These are phyloP conservation scores for Tylopilus sp. DNA, from an alignment of 768 basidiomycete species.

Conservation along the genomic window DNA sequence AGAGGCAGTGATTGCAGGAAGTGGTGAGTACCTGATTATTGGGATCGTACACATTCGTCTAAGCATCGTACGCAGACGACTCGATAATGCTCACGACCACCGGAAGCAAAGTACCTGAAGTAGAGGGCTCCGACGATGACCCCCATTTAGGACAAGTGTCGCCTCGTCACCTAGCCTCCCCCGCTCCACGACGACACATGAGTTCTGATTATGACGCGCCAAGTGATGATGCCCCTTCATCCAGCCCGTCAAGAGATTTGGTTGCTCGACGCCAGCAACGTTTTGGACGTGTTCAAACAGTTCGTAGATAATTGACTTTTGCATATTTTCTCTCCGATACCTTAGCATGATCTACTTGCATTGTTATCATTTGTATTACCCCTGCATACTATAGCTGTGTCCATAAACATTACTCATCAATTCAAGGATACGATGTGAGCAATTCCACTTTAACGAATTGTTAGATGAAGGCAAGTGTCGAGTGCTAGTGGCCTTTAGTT, in stretches of 20 bases:
- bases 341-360: constrained; percentile 26
- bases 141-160: constrained; percentile 62
- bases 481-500: no score
- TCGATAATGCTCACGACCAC: constrained; percentile 38
- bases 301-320: constrained; percentile 6
- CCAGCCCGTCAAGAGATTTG: constrained; percentile 48
- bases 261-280: constrained; percentile 40
- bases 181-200: constrained; percentile 44
- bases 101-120: neutral
- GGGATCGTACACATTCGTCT: neutral
- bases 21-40: constrained; percentile 23
- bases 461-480: no score
- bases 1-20: constrained; percentile 32
- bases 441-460: neutral
- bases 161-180: constrained; percentile 66
- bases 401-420: constrained; percentile 9
- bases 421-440: constrained; percentile 2
- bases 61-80: constrained; percentile 37
- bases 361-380: constrained; percentile 25
- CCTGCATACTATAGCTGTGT: constrained; percentile 24
- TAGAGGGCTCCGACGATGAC: constrained; percentile 60
- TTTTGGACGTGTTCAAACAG: constrained; percentile 12
- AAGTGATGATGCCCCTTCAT: constrained; percentile 47
- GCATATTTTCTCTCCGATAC: constrained; percentile 8
- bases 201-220: constrained; percentile 35